Percentiles rank a stretch among this genome's conserved stretches.
Evolutionary conservation across 2,329 filamentous ascomycete genomes (phyloP).

Genomic region (Xylariales sp.): DNA sequence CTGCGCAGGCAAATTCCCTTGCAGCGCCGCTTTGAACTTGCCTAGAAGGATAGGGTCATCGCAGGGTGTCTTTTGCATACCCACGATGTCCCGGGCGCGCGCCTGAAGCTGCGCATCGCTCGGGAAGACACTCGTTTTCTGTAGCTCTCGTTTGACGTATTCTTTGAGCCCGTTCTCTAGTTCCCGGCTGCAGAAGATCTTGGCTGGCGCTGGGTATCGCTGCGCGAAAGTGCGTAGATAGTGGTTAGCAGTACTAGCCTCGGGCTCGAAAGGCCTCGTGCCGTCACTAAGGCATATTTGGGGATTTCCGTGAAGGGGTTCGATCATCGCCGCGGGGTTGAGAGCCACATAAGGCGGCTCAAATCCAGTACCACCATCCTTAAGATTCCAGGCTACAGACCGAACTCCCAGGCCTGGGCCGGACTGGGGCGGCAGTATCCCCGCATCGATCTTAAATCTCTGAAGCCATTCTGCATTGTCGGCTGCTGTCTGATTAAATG

Average conservation of each 20-base stretch:
- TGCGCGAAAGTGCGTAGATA: conserved; percentile 59
- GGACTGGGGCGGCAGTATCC: conserved; percentile 60
- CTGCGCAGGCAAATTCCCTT: conserved; percentile 30
- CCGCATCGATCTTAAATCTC: conserved; percentile 69
- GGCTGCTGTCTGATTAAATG: conserved; percentile 72
- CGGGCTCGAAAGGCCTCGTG: conserved; percentile 57
- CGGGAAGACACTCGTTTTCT: conserved; percentile 57
- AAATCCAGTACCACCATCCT: conserved; percentile 66
- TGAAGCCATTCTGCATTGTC: conserved; percentile 73
- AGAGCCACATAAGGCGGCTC: conserved; percentile 65
- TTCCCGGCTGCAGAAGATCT: conserved; percentile 68
- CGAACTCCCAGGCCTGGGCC: conserved; percentile 61
- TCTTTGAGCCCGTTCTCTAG: conserved; percentile 65
- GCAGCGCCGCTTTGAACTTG: conserved; percentile 64
- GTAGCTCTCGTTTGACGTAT: conserved; percentile 58
- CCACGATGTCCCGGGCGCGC: conserved; percentile 62
- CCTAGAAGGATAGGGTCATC: conserved; percentile 64
- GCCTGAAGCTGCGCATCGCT: conserved; percentile 59
- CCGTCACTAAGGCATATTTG: conserved; percentile 52
- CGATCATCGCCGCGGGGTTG: conserved; percentile 50
- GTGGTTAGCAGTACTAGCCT: conserved; percentile 59
- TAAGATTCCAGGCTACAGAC: conserved; percentile 58
- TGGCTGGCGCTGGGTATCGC: conserved; percentile 59
- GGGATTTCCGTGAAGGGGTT: conserved; percentile 51
- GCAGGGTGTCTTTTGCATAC: conserved; percentile 60